Evolutionary conservation across 768 basidiomycete genomes (phyloP).

Genomic region (Pisolithus sp.): DNA sequence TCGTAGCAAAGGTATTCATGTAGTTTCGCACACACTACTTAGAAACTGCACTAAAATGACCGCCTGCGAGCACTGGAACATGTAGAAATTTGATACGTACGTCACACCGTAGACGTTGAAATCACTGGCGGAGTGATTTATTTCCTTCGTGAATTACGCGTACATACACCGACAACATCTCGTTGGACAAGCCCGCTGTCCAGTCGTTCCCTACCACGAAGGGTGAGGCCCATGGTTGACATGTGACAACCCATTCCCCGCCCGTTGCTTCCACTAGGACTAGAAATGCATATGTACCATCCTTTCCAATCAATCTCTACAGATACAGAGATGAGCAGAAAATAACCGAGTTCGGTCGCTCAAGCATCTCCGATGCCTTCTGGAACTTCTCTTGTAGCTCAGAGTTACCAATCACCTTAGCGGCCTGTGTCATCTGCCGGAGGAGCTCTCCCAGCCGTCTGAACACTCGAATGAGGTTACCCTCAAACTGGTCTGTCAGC

Average conservation of each 20-base stretch:
- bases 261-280: neutral
- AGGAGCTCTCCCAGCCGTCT: constrained; percentile 89
- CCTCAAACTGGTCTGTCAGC: constrained; percentile 96
- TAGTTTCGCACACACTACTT: neutral
- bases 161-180: too few relatives aligned
- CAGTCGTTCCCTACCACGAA: too few relatives aligned
- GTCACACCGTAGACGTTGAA: too few relatives aligned
- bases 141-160: too few relatives aligned
- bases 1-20: constrained; percentile 1
- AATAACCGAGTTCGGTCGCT: constrained; percentile 89
- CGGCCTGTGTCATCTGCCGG: constrained; percentile 92
- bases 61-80: too few relatives aligned
- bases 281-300: neutral
- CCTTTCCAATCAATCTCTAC: constrained; percentile 25
- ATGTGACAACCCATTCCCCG: too few relatives aligned
- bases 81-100: too few relatives aligned
- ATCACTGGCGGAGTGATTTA: too few relatives aligned
- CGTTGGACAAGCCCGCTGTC: too few relatives aligned
- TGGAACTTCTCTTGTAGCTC: constrained; percentile 94
- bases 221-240: too few relatives aligned
- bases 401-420: constrained; percentile 92
- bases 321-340: constrained; percentile 85
- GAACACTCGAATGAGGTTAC: constrained; percentile 94
- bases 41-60: neutral
- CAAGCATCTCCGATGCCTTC: constrained; percentile 86